These are phyloP conservation scores for Diplodia mutila DNA, from an alignment of 2,329 filamentous ascomycete genomes.

Conservation along the genomic window DNA sequence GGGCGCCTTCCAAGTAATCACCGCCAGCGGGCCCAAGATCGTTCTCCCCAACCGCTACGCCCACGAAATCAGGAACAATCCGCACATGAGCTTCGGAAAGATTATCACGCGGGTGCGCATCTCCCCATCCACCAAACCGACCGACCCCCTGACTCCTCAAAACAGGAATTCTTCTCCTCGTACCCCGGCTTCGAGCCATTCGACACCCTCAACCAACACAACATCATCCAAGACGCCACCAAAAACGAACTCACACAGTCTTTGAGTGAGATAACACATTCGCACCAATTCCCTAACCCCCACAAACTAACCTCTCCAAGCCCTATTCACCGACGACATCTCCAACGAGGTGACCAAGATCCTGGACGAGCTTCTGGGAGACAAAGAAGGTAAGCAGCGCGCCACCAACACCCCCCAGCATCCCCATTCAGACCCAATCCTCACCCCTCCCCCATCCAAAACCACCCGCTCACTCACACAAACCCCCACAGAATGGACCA, in stretches of 20 bases:
- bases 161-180: slow-evolving; percentile 17
- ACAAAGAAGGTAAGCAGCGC: background rate
- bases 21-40: slow-evolving; percentile 8
- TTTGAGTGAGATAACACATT: background rate
- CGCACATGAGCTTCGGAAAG: slow-evolving; percentile 4
- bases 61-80: slow-evolving; percentile 20
- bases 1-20: slow-evolving; percentile 9
- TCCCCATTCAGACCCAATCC: no score
- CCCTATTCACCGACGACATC: background rate
- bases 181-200: slow-evolving; percentile 17
- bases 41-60: slow-evolving; percentile 16
- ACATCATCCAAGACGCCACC: slow-evolving; percentile 12
- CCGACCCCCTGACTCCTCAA: background rate
- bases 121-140: background rate
- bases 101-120: background rate
- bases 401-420: no score
- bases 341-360: background rate
- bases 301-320: background rate
- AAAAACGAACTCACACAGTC: slow-evolving; percentile 16
- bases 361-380: background rate
- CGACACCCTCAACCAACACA: background rate
- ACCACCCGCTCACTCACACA: no score
- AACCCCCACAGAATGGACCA: slow-evolving; percentile 3
- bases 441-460: background rate
- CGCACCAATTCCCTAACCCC: background rate